These are phyloP conservation scores for Trichoderma orchidacearum DNA, from an alignment of 495 filamentous ascomycete species.

Conservation along the genomic window DNA sequence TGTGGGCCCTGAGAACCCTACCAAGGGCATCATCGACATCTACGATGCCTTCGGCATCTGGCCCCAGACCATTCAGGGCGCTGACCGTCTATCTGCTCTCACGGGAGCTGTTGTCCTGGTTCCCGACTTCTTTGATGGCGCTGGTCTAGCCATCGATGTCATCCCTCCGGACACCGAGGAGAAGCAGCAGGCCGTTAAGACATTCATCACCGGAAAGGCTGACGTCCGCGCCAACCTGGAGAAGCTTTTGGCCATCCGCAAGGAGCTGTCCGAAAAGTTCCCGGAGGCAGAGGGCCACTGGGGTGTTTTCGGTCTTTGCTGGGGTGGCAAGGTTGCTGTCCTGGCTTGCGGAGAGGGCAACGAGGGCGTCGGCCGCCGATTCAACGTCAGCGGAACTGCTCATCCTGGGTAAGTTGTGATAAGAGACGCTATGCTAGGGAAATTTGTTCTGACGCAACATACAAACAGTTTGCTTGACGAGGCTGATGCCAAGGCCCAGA, in stretches of 20 bases:
- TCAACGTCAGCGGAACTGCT: conserved; percentile 33
- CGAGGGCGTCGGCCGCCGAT: conserved; percentile 18
- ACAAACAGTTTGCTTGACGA: conserved; percentile 23
- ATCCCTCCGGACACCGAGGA: conserved; percentile 29
- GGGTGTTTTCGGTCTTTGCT: conserved; percentile 34
- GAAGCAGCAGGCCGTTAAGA: conserved; percentile 18
- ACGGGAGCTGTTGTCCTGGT: conserved; percentile 11
- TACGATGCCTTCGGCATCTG: conserved; percentile 16
- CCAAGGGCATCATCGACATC: conserved; percentile 13
- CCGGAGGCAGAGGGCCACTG: conserved; percentile 19
- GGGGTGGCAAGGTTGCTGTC: conserved; percentile 31
- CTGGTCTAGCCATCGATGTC: conserved; percentile 11
- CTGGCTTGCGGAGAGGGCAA: conserved; percentile 19
- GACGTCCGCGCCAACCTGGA: conserved; percentile 12
- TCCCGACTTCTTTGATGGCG: conserved; percentile 34
- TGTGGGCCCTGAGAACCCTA: conserved; percentile 11
- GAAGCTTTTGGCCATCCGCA: conserved; percentile 8
- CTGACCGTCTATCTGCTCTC: conserved; percentile 7
- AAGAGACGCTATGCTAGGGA: background rate
- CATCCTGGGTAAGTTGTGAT: conserved; percentile 26
- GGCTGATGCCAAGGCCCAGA: conserved; percentile 24
- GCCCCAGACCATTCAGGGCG: conserved; percentile 17
- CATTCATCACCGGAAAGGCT: conserved; percentile 15
- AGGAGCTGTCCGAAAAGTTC: conserved; percentile 15
- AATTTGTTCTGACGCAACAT: background rate